Evolutionary conservation across 1,284 basidiomycete genomes (phyloP), one percentile per base, ranked within the genome.

Genomic region (Fistulinella cinereoalba): DNA sequence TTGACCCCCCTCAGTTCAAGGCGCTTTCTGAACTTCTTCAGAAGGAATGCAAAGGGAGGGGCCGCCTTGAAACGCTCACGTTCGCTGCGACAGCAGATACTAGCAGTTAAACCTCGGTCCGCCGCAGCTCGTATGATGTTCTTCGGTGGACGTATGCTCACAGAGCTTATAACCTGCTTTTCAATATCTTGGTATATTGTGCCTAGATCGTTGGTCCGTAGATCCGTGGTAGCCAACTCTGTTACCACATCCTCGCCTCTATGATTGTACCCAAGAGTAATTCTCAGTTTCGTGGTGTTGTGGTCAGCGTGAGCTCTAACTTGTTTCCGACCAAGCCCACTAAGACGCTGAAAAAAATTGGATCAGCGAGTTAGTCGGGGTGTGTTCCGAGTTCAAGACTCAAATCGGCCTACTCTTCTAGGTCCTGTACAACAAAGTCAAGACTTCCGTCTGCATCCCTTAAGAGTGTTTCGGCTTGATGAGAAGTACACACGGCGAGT

Each of bases 1-100:
- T 99, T 57, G 93, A 97, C 62, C 97, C 97, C 5, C 83, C 88
- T 33, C 85, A 92, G 56, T 94, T 97, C 77, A 83, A 90, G 38
- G 75, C 88, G 16, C 81, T 99, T 61, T 92, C 90, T 59, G 94
- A 98, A 51, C 68, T 99, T 27, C 71, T 99, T 43, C 88, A 95
- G 63, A 87, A 87, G 58, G 91, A 97, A 62, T 92, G 88, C 60
- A 91, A 94, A 65, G 91, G 89, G 12, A 75, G 83, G 55, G 87
- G 89, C 6, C 77, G 88, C 46, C 74, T 97, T 36, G 94, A 97
- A 67, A 93, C 91, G 1, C 66, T 94, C 56, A 77, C 79, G 11
- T 85, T 90, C 52, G 74, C 85, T 28, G 84, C 85, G 2, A 83
- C 76, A 18, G 76, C 79, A n/a, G 60, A 67, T 29, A 52, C 18